Conservation (phyloP, 495 filamentous ascomycete species). For the Penicillium longicatenatum region DNA sequence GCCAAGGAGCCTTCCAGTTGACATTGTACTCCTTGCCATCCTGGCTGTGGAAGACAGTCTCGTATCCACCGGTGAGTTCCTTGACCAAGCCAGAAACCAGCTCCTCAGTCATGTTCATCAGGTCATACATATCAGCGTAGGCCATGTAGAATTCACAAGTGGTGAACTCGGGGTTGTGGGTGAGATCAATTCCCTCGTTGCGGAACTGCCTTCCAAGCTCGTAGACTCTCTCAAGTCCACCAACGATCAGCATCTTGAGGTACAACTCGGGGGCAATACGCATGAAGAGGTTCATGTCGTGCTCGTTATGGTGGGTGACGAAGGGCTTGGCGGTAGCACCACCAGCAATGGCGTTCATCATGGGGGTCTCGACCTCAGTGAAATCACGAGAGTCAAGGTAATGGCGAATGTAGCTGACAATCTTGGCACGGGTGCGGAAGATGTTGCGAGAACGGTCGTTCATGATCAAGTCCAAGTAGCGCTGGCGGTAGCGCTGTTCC, state of each 20-base stretch:
- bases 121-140: constrained; percentile 88
- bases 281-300: constrained; percentile 91
- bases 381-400: constrained; percentile 88
- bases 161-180: constrained; percentile 99
- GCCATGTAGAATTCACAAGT: constrained; percentile 97
- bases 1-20: constrained; percentile 96
- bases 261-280: constrained; percentile 93
- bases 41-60: constrained; percentile 81
- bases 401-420: constrained; percentile 79
- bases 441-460: constrained; percentile 81
- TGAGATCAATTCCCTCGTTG: constrained; percentile 94
- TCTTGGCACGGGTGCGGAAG: constrained; percentile 80
- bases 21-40: constrained; percentile 81
- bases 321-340: constrained; percentile 97
- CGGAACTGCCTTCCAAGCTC: constrained; percentile 91
- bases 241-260: constrained; percentile 94
- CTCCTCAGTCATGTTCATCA: constrained; percentile 93
- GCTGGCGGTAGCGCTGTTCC: constrained; percentile 87
- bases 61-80: constrained; percentile 79
- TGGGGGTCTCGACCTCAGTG: constrained; percentile 94
- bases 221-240: constrained; percentile 89
- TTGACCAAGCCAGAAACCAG: constrained; percentile 92
- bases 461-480: constrained; percentile 95
- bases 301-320: constrained; percentile 90
- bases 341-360: constrained; percentile 95